Conservation (phyloP, 306 rosid species). For the Rosa rugosa region DNA sequence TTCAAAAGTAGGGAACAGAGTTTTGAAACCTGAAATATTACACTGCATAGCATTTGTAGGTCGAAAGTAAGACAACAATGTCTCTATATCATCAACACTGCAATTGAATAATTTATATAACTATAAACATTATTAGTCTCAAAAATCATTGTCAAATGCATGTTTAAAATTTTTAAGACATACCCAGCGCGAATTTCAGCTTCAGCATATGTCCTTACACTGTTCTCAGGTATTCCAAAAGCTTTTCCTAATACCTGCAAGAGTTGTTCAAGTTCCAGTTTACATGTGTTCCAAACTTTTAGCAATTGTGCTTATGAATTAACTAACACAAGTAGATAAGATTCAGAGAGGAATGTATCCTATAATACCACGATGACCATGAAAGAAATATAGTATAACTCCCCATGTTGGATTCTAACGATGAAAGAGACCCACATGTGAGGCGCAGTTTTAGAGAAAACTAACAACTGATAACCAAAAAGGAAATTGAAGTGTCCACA, state of each 20-base stretch:
- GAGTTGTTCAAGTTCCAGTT: conserved; percentile 7
- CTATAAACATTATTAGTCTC: conserved; percentile 17
- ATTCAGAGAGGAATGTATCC: not conserved
- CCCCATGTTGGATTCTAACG: not conserved
- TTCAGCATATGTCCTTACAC: conserved; percentile 82
- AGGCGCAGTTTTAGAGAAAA: not conserved
- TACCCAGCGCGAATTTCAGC: conserved; percentile 99
- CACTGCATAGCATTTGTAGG: conserved; percentile 46
- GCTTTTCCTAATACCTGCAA: conserved; percentile 85
- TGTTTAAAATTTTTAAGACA: conserved; percentile 5
- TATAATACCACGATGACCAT: not conserved
- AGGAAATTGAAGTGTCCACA: not conserved
- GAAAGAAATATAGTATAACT: not conserved
- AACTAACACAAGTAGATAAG: not conserved
- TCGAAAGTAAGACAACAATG: conserved; percentile 30
- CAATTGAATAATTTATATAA: conserved; percentile 15
- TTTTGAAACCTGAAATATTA: conserved; percentile 96
- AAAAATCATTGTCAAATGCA: conserved; percentile 4
- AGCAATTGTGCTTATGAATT: not conserved
- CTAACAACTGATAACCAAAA: not conserved
- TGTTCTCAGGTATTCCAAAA: conserved; percentile 85
- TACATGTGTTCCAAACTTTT: not conserved
- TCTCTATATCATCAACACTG: conserved; percentile 14
- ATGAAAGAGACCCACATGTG: conserved; percentile 2
- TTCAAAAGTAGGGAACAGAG: conserved; percentile 80